Evolutionary conservation across 371 early-diverging fungal species (phyloP).

Genomic region (Gilbertella persicaria): DNA sequence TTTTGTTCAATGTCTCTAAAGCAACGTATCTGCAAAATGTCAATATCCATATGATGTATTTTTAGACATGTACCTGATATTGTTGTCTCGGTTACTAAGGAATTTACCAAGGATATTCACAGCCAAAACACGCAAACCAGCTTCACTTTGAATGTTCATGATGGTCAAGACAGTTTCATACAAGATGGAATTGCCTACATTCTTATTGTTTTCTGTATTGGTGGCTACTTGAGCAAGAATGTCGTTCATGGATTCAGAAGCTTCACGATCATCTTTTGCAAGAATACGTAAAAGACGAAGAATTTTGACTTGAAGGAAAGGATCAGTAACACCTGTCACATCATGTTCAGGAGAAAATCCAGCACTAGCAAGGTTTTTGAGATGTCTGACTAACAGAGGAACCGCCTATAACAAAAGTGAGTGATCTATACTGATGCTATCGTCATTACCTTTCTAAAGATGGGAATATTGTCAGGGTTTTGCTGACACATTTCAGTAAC

Average conservation of each 20-base stretch:
- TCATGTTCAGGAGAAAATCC: conserved; percentile 96
- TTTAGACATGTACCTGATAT: conserved; percentile 73
- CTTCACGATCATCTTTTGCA: conserved; percentile 81
- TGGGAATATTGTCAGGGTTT: conserved; percentile 65
- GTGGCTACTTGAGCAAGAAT: conserved; percentile 96
- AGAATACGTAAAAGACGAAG: conserved; percentile 87
- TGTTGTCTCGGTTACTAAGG: conserved; percentile 93
- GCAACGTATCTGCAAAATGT: conserved; percentile 88
- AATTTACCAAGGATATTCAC: conserved; percentile 97
- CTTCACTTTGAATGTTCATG: conserved; percentile 92
- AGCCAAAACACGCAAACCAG: conserved; percentile 89
- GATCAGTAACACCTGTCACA: conserved; percentile 95
- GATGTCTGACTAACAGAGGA: conserved; percentile 83
- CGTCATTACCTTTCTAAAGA: conserved; percentile 64
- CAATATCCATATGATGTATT: neutral
- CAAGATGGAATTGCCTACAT: conserved; percentile 95
- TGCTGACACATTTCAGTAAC: conserved; percentile 87
- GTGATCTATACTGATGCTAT: neutral
- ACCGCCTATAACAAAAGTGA: conserved; percentile 54
- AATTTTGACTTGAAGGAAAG: conserved; percentile 96
- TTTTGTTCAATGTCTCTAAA: conserved; percentile 88
- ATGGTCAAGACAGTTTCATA: conserved; percentile 97
- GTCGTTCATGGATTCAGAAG: conserved; percentile 96
- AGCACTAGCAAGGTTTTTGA: conserved; percentile 85
- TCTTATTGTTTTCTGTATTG: conserved; percentile 91